Base-by-base conservation (phyloP, 345 rosid genomes). In the Eucalyptus pauciflora region DNA sequence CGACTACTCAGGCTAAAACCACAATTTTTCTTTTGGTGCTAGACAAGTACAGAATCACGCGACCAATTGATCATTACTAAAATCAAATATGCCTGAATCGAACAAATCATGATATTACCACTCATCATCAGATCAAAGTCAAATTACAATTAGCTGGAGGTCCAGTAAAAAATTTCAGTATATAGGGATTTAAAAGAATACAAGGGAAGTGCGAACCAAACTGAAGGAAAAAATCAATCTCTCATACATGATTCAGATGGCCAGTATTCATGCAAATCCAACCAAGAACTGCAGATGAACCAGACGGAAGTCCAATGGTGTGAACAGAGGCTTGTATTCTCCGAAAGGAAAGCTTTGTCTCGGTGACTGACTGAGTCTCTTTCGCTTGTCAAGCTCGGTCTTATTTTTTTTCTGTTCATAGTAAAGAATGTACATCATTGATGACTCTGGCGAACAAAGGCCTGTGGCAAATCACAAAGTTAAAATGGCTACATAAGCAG, bases 401-500 rank as follows among this genome's bases (percentile, higher is more conserved):
- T 76, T 76, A 76, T 76, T 37, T 76, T 37, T 37, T 37, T 41
- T 41, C 85, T 76, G 48, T 41, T 41, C 85, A 76, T 76, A 2
- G 15, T 76, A 41, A 76, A 76, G 85, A 64, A 87, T 87, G 85
- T 58, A 88, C 69, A 88, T 58, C 48, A 88, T 85, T 2, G 22
- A 81, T 15, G 76, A 54, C 52, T 88, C 52, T 20, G 86, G 25
- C 18, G 10, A 54, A 50, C n/a, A 41, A 64, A 80, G 83, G 15
- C 48, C 48, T 76, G 29, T 3, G 6, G 43, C 49, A 58, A 50
- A 89, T 93, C 91, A 93, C 64, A 87, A 62, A 46, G 93, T 79
- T 50, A 94, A 50, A 45, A 91, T 60, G 45, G 95, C 91, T 24
- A 92, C 86, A 90, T 93, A 88, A 49, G 93, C 87, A 41, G 93